phyloP scores from a whole-genome alignment of 768 basidiomycete genomes.

The Tricholoma bakamatsutake region DNA sequence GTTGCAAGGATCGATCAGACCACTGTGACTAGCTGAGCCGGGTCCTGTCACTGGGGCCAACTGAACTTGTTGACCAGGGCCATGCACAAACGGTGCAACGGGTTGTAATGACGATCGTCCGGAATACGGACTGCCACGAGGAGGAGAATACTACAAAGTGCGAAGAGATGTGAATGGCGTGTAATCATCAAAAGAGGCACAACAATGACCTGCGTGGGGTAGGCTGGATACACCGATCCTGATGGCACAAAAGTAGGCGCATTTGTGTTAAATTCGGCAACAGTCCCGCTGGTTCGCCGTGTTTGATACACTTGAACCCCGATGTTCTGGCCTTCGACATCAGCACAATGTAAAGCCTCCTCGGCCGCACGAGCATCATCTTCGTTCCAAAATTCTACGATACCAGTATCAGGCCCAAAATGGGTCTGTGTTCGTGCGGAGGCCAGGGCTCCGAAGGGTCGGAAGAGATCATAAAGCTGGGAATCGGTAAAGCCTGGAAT shows the following conservation, averaged over 20 bases:
- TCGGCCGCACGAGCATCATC: slow-evolving; percentile 77
- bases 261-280: slow-evolving; percentile 64
- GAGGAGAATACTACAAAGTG: slow-evolving; percentile 51
- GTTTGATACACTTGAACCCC: slow-evolving; percentile 76
- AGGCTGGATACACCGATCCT: slow-evolving; percentile 52
- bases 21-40: slow-evolving; percentile 79
- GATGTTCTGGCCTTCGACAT: slow-evolving; percentile 80
- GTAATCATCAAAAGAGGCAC: neutral
- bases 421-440: slow-evolving; percentile 70
- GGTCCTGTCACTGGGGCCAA: slow-evolving; percentile 68
- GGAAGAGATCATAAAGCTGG: slow-evolving; percentile 79
- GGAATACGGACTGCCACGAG: slow-evolving; percentile 48
- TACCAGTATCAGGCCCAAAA: slow-evolving; percentile 71
- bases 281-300: slow-evolving; percentile 46
- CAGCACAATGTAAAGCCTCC: slow-evolving; percentile 77
- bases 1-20: slow-evolving; percentile 87
- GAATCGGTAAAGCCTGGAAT: slow-evolving; percentile 63
- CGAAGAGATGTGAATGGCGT: neutral
- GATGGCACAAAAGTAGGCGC: slow-evolving; percentile 76
- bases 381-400: slow-evolving; percentile 85
- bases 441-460: slow-evolving; percentile 78
- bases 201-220: slow-evolving; percentile 49
- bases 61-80: slow-evolving; percentile 88
- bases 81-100: slow-evolving; percentile 62
- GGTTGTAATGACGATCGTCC: slow-evolving; percentile 38